Evolutionary conservation across 495 filamentous ascomycete species (phyloP), one percentile per base, ranked within the genome.

Genomic region (Penicillium diatomitis): DNA sequence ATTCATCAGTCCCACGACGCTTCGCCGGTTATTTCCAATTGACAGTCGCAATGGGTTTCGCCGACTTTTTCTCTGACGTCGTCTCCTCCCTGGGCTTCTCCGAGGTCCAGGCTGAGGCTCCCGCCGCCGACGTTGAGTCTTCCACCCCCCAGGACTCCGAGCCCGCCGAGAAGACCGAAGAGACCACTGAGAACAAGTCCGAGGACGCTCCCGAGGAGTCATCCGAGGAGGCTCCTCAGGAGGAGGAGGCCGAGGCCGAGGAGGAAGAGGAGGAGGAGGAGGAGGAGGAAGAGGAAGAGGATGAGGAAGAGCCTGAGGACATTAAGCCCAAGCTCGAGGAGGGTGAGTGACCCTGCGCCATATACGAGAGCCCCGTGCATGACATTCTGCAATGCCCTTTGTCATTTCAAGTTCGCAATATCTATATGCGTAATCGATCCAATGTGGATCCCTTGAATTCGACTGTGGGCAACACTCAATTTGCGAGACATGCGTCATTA

Each of bases 221-320:
- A 33, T 44, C 70, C 37, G 74, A 71, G 51, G 73, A 71, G 53
- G 64, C 57, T 27, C 54, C 64, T n/a, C 76, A 67, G 36, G 72
- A 67, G n/a, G 74, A 70, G 49, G 72, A 69, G 52, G 67, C 64
- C 29, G 73, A 69, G 52, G 67, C 63, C 30, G 72, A 67, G 42
- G 73, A 68, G 46, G 74, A 71, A 31, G 73, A 72, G 20, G 20
- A 20, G 20, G 20, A n/a, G 34, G 71, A 75, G 32, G 73, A 79
- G 43, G 80, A 80, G 27, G 83, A 87, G 45, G 87, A 87, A 46
- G 87, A 91, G 45, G 88, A 92, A 50, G 88, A 92, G 9, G 90
- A 94, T 50, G 90, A 94, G 56, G 88, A 95, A 53, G 91, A 97
- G 76, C 77, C 82, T 42, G 81, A 82, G 55, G 92, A 98, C 64